Evolutionary conservation across 2,329 filamentous ascomycete genomes (phyloP).

Genomic region (Sporothrix brunneoviolacea): DNA sequence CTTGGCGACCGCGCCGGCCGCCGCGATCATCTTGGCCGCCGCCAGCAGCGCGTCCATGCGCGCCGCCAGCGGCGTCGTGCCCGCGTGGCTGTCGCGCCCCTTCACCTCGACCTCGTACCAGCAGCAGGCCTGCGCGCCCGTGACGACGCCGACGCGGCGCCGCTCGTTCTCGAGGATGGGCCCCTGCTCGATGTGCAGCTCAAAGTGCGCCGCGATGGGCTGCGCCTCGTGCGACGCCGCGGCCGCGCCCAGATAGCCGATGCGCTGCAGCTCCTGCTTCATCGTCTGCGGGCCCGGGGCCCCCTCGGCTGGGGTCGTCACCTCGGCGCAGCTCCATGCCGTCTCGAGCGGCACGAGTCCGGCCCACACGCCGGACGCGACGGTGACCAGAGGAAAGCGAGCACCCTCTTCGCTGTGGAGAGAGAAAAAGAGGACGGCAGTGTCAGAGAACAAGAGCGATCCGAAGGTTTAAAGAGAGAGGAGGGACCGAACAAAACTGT

Average conservation of each 20-base stretch:
- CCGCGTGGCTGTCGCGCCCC: slow-evolving; percentile 65
- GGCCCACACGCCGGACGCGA: slow-evolving; percentile 71
- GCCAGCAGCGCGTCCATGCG: slow-evolving; percentile 27
- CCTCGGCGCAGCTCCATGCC: slow-evolving; percentile 57
- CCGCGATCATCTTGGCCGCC: slow-evolving; percentile 29
- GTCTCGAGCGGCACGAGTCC: slow-evolving; percentile 53
- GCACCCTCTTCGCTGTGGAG: slow-evolving; percentile 65
- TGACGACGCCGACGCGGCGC: slow-evolving; percentile 62
- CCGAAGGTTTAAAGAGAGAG: too few relatives aligned
- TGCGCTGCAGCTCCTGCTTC: slow-evolving; percentile 61
- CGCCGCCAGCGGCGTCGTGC: slow-evolving; percentile 53
- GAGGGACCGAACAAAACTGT: too few relatives aligned
- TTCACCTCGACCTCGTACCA: slow-evolving; percentile 64
- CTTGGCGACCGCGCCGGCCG: slow-evolving; percentile 22
- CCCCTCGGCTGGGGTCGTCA: slow-evolving; percentile 26
- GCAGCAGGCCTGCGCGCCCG: slow-evolving; percentile 66
- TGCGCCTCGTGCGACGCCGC: slow-evolving; percentile 50
- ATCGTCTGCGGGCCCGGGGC: slow-evolving; percentile 53
- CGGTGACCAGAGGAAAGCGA: slow-evolving; percentile 68
- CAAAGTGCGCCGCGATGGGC: slow-evolving; percentile 71
- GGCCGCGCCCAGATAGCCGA: slow-evolving; percentile 60
- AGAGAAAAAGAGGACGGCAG: not conserved
- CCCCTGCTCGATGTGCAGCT: slow-evolving; percentile 80
- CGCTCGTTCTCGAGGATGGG: slow-evolving; percentile 61
- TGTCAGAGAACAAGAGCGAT: too few relatives aligned